Base-by-base conservation (phyloP, 129 eudicot genomes). In the Flaveria ramosissima region DNA sequence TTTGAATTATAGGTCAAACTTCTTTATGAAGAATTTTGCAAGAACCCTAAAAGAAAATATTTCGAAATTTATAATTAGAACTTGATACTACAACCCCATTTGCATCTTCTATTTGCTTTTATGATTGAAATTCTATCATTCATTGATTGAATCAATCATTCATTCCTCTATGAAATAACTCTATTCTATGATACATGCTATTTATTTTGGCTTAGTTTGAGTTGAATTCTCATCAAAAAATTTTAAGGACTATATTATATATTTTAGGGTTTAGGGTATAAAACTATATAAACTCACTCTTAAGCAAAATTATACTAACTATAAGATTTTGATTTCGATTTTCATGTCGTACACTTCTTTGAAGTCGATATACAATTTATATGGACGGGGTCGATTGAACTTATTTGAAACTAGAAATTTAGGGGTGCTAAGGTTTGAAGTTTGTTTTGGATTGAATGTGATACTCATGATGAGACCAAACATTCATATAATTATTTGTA, bases 11-110 rank as follows among this genome's bases (percentile, higher is more conserved):
- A 80, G 70, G 84, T 74, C 84, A 74, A 80, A 80, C 84, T 74
- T 80, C 65, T 74, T 74, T 80, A 43, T 74, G 75, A 65, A 30
- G 75, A 80, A 55, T 45, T 73, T 73, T 53, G 21, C 26, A 26
- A 73, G 69, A 32, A 74, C 70, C 83, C 62, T 53, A 74, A 20
- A 74, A 53, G 50, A 24, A 74, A 55, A 7, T 14, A 51, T 42
- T 73, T 80, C 36, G n/a, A 39, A 42, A 72, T 12, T 67, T 51
- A 11, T 71, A 63, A 72, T 48, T 73, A 16, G 84, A 80, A 74
- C 71, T 80, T 53, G 84, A 80, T 80, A 74, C 84, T 59, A 80
- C 50, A 80, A 80, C 71, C 80, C 76, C 80, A 80, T 74, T 71
- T 74, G 84, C 84, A 80, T 80, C 84, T 80, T 80, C 84, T 27